These are phyloP conservation scores for Bimuria novae-zelandiae DNA, from an alignment of 2,329 filamentous ascomycete genomes.

Conservation along the genomic window DNA sequence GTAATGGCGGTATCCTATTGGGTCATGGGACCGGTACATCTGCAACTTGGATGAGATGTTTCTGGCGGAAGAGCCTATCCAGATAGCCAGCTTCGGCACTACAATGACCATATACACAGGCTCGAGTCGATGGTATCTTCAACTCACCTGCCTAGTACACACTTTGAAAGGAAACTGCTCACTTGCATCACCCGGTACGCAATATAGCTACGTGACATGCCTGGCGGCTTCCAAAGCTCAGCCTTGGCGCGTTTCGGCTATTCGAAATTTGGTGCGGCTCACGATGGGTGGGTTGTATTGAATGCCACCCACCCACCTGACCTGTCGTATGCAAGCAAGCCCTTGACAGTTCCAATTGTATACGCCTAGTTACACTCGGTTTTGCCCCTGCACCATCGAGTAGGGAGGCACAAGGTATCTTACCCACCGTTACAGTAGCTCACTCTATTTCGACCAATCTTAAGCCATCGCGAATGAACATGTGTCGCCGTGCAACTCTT, in stretches of 20 bases:
- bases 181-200: too few relatives aligned
- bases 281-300: conserved; percentile 1
- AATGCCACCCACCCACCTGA: background rate
- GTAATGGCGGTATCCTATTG: background rate
- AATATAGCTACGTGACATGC: too few relatives aligned
- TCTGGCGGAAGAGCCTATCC: conserved; percentile 1
- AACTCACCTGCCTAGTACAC: background rate
- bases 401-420: background rate
- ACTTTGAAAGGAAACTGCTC: too few relatives aligned
- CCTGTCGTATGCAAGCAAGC: background rate
- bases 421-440: background rate
- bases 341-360: background rate
- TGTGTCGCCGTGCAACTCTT: background rate
- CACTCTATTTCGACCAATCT: background rate
- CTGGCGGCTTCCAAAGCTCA: too few relatives aligned
- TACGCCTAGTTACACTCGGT: conserved; percentile 1
- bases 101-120: background rate
- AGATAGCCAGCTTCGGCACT: background rate
- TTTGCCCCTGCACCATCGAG: background rate
- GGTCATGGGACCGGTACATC: background rate
- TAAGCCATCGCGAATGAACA: background rate
- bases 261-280: background rate
- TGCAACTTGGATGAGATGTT: background rate
- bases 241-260: too few relatives aligned
- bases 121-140: background rate